Percentiles rank a stretch among this genome's conserved stretches.
These are phyloP conservation scores for Aspergillus campestris DNA, from an alignment of 495 filamentous ascomycete genomes.

Conservation along the genomic window DNA sequence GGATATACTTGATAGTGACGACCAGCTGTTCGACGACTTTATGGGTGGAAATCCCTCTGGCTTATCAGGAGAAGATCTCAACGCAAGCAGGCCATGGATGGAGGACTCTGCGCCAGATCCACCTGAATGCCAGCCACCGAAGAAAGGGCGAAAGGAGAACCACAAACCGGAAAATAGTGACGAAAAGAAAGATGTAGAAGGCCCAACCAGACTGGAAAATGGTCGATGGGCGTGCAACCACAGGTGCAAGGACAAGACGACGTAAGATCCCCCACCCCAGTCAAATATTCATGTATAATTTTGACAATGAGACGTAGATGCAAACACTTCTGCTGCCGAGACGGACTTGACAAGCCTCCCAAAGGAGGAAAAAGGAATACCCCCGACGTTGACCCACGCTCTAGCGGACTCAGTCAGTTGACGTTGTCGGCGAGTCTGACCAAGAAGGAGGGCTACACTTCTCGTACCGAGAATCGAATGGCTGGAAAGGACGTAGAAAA, in stretches of 20 bases:
- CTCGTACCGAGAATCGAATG: slow-evolving; percentile 1
- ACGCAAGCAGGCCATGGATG: neutral
- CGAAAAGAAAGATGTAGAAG: slow-evolving; percentile 19
- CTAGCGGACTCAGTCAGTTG: slow-evolving; percentile 20
- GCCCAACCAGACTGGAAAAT: slow-evolving; percentile 56
- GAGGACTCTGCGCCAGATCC: slow-evolving; percentile 9
- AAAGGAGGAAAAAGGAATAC: slow-evolving; percentile 41
- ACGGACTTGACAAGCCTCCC: slow-evolving; percentile 72
- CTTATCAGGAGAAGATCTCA: neutral
- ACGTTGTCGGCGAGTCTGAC: slow-evolving; percentile 17
- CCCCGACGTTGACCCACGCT: slow-evolving; percentile 6
- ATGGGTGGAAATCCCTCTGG: slow-evolving; percentile 25
- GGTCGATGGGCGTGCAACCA: slow-evolving; percentile 89
- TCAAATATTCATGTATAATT: too few species aligned
- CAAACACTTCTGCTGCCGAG: slow-evolving; percentile 82
- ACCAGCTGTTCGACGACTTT: slow-evolving; percentile 49
- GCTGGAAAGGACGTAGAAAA: too few species aligned
- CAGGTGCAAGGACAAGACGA: slow-evolving; percentile 66
- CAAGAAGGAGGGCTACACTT: slow-evolving; percentile 18
- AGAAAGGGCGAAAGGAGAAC: slow-evolving; percentile 2
- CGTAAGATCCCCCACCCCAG: slow-evolving; percentile 18
- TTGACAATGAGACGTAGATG: too few species aligned
- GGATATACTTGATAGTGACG: slow-evolving; percentile 50
- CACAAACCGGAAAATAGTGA: slow-evolving; percentile 6
- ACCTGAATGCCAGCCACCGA: neutral